These are phyloP conservation scores for Thalassiosira mediterranea DNA, from an alignment of 352 stramenopile genomes.

Conservation along the genomic window DNA sequence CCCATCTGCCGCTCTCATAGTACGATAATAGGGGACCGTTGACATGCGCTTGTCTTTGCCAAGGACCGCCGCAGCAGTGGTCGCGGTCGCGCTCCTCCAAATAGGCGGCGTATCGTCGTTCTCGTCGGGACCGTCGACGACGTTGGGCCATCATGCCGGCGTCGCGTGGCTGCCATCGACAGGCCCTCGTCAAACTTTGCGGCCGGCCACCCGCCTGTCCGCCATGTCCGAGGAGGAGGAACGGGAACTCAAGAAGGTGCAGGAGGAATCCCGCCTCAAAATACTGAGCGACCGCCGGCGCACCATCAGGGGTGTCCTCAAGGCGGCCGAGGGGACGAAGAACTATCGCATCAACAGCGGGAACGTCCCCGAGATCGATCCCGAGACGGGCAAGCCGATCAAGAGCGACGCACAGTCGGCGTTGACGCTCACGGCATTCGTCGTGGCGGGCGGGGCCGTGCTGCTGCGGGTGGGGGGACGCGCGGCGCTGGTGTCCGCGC, in stretches of 20 bases:
- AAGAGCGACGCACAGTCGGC: constrained; percentile 74
- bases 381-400: constrained; percentile 56
- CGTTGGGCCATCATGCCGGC: background rate
- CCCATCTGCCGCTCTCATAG: too few species aligned
- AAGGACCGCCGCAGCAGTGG: background rate
- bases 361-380: constrained; percentile 60
- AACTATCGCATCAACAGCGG: constrained; percentile 60
- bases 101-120: background rate
- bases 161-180: background rate
- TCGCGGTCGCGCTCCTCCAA: background rate
- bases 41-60: too few species aligned
- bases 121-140: background rate
- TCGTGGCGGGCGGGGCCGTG: constrained; percentile 75
- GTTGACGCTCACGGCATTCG: constrained; percentile 78
- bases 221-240: constrained; percentile 6
- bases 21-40: too few species aligned
- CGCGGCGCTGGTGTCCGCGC: constrained; percentile 73
- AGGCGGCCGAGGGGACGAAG: constrained; percentile 52
- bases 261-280: constrained; percentile 66
- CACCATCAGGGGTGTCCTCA: constrained; percentile 63
- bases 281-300: constrained; percentile 58
- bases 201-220: background rate
- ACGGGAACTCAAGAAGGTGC: constrained; percentile 3
- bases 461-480: constrained; percentile 79
- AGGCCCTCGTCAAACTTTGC: background rate